A percentile compares a stretch with the other conserved stretches of the same genome.
Conservation (phyloP, 78 protist species). For the Dictyostelium purpureum region DNA sequence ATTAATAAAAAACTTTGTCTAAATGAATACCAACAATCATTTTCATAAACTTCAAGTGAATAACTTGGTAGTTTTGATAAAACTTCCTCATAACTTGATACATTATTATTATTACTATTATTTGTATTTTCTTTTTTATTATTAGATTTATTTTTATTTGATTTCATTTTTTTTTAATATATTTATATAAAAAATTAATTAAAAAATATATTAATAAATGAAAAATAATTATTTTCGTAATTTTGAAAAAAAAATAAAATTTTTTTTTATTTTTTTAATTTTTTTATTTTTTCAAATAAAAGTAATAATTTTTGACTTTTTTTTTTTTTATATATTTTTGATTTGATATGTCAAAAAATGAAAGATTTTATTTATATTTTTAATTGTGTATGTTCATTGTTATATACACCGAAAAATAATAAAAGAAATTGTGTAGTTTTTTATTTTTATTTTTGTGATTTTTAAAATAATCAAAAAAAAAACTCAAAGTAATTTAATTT, state of each 20-base stretch:
- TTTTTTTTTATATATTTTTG: background rate
- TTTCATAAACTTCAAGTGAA: slow-evolving; percentile 1
- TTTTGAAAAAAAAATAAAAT: background rate
- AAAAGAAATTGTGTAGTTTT: too few relatives aligned
- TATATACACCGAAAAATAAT: too few relatives aligned
- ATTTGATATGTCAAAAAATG: too few relatives aligned
- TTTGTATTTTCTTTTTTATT: background rate
- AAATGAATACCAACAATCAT: background rate
- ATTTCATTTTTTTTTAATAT: background rate
- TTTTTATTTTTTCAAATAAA: background rate
- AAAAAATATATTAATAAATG: too few relatives aligned
- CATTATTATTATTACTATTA: background rate
- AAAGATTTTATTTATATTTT: too few relatives aligned
- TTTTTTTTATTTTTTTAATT: background rate
- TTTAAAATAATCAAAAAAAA: background rate
- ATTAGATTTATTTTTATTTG: background rate
- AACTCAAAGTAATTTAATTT: too few relatives aligned
- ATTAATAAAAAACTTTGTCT: background rate
- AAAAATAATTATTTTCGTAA: too few relatives aligned
- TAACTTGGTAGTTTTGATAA: background rate
- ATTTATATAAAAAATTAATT: background rate
- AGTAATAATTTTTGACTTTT: background rate
- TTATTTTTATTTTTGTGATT: too few relatives aligned
- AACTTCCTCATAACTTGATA: background rate
- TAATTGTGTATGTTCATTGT: too few relatives aligned